Percentiles rank a stretch among this genome's conserved stretches.
Evolutionary conservation across 371 early-diverging fungal species (phyloP).

Genomic region (Mucor indicus): DNA sequence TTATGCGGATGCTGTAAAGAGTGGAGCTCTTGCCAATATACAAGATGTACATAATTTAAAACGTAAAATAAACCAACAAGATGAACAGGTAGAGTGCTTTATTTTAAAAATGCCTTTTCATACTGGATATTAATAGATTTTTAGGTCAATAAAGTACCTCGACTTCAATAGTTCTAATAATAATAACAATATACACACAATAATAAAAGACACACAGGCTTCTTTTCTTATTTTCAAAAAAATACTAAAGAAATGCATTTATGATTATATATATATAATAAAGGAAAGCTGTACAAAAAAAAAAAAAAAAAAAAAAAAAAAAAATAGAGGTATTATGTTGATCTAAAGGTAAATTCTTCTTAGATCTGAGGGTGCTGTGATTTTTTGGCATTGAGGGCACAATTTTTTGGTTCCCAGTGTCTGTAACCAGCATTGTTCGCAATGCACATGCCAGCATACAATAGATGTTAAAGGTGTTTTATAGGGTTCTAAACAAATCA

Average conservation of each 20-base stretch:
- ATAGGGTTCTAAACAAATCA: conserved; percentile 82
- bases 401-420: conserved; percentile 84
- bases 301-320: neutral
- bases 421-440: conserved; percentile 86
- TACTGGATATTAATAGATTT: neutral
- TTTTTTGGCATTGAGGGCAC: conserved; percentile 90
- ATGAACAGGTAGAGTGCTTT: conserved; percentile 1
- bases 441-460: conserved; percentile 93
- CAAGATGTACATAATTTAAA: conserved; percentile 13
- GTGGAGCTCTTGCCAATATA: conserved; percentile 15
- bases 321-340: neutral
- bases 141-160: neutral
- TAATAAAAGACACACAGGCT: neutral
- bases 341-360: conserved; percentile 76
- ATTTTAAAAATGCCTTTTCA: neutral
- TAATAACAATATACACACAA: neutral
- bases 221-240: neutral
- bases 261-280: neutral
- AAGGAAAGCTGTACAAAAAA: neutral
- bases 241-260: neutral
- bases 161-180: neutral
- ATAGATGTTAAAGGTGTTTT: conserved; percentile 73
- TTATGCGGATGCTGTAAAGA: conserved; percentile 55
- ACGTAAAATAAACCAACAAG: conserved; percentile 8
- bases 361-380: conserved; percentile 82